These are phyloP conservation scores for Rhododendron henanense DNA, from an alignment of 148 eudicot species.

Conservation along the genomic window DNA sequence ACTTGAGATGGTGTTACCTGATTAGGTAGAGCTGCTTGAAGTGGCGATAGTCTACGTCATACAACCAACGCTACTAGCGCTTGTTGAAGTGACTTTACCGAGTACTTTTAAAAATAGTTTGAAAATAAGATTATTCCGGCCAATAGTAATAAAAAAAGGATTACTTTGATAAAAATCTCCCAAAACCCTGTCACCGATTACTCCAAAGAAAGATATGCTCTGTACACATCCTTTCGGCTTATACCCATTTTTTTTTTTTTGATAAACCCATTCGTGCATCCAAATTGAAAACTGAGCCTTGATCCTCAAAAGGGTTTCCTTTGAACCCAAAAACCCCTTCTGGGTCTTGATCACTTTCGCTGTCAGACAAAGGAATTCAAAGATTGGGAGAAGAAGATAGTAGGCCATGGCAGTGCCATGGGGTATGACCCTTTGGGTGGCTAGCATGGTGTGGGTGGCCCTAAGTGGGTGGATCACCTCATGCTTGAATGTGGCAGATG, in stretches of 20 bases:
- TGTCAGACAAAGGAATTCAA: background rate
- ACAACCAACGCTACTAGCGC: no score
- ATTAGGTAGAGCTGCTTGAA: no score
- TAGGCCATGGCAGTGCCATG: constrained; percentile 60
- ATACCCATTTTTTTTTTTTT: no score
- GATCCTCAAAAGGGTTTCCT: background rate
- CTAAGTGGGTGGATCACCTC: constrained; percentile 62
- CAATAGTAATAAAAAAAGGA: no score
- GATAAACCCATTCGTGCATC: no score
- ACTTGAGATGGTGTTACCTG: no score
- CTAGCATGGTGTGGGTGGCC: constrained; percentile 59
- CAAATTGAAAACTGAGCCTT: background rate
- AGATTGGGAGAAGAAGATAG: background rate
- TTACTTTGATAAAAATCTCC: no score
- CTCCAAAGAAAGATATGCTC: background rate
- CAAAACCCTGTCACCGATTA: background rate
- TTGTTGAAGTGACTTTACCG: no score
- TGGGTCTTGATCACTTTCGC: background rate
- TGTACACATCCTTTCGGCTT: background rate
- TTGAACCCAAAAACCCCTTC: background rate
- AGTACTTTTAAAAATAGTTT: no score
- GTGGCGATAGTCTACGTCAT: no score
- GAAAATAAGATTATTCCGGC: no score
- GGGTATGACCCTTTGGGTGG: constrained; percentile 52
- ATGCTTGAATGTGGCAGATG: constrained; percentile 68